A percentile compares a stretch with the other conserved stretches of the same genome.
Evolutionary conservation across 2,329 filamentous ascomycete species (phyloP).

Genomic region (Dothiorella sarmentorum): DNA sequence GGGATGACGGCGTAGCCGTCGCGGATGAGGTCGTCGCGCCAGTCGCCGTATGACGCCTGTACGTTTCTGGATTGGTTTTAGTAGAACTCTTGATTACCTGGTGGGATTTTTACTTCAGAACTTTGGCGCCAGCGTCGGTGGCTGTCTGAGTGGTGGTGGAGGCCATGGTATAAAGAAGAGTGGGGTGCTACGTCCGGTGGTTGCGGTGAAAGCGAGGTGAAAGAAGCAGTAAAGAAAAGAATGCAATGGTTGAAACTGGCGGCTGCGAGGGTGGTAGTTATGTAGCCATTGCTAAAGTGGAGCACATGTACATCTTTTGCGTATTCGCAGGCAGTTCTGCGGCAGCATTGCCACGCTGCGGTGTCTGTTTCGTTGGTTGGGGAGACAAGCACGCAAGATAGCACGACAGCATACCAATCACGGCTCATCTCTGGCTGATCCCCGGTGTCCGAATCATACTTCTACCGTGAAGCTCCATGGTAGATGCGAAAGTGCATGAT

Average conservation of each 20-base stretch:
- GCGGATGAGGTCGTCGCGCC: slow-evolving; percentile 43
- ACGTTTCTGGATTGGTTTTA: neutral
- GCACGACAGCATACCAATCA: neutral
- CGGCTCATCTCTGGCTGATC: slow-evolving; percentile 3
- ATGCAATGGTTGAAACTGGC: neutral
- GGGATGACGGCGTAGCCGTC: slow-evolving; percentile 44
- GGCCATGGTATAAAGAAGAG: neutral
- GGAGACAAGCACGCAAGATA: slow-evolving; percentile 5
- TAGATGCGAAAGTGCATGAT: neutral
- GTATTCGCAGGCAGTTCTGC: neutral
- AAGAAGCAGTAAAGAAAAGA: neutral
- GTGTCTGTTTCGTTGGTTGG: slow-evolving; percentile 6
- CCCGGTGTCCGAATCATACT: neutral
- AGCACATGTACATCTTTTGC: neutral
- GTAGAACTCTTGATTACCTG: neutral
- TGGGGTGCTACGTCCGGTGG: neutral
- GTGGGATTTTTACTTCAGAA: neutral
- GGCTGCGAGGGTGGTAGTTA: neutral
- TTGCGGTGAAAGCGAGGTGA: neutral
- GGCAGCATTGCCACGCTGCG: neutral
- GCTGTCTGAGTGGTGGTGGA: neutral
- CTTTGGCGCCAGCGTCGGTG: neutral
- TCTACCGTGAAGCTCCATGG: neutral
- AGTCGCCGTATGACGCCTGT: slow-evolving; percentile 31
- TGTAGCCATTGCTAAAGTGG: neutral